Evolutionary conservation across 345 rosid genomes (phyloP), one percentile per base, ranked within the genome.

Genomic region (Eucalyptus erythrocorys): DNA sequence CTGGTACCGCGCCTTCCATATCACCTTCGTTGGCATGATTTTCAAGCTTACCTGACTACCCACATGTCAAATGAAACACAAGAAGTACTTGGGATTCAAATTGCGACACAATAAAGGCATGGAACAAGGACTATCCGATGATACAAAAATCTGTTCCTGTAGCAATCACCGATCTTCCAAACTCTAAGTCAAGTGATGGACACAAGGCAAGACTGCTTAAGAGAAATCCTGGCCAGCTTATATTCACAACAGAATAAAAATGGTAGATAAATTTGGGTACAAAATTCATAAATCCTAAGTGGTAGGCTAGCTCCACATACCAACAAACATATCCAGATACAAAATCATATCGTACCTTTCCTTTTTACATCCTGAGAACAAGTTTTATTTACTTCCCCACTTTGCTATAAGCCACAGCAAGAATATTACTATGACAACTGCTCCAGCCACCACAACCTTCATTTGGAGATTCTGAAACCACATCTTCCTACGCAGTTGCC

Each of bases 401-500:
- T 98, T 96, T n/a, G 89, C 94, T 61, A 93, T 15, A 57, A 95
- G 92, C 99, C 99, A 97, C 76, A 94, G 88, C 80, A 96, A 92
- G 92, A 97, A 48, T 89, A 98, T 91, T 40, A 96, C 48, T 71
- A 89, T 87, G 45, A 97, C 59, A 87, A 96, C 84, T 22, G 86
- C 95, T 88, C 98, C 99, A 42, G 94, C 98, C 51, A 96, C 93
- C 94, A 95, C 93, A 89, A 98, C 91, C 94, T 97, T 97, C 96
- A 96, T 89, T 89, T 95, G 96, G 82, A 97, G 94, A 92, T 90
- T 95, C 92, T 98, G 99, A 85, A 95, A 89, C 99, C 99, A 98
- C 99, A 97, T 98, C 93, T 94, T 97, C 90, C 99, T 94, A 32
- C 99, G 94, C 86, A 98, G 92, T 90, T 95, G 96, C 92, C 99